phyloP scores from a whole-genome alignment of 768 basidiomycete genomes.

The Gymnopilus junonius region DNA sequence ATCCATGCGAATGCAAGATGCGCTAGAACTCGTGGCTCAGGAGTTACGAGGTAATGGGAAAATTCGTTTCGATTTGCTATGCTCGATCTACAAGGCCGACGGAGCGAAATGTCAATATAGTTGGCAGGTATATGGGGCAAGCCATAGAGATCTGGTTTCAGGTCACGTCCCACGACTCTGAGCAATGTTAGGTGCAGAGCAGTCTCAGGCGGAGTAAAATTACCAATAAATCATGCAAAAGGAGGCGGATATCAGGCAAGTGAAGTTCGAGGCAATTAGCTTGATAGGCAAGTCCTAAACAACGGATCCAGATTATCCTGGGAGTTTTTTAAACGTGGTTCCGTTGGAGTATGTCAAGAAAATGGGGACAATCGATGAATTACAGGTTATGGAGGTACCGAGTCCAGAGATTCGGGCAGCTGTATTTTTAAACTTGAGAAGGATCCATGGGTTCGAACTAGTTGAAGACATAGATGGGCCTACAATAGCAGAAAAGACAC shows the following conservation, averaged over 20 bases:
- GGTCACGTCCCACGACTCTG: constrained; percentile 21
- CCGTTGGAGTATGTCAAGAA: constrained; percentile 17
- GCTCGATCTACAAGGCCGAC: constrained; percentile 27
- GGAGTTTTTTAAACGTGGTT: constrained; percentile 14
- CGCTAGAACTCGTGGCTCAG: constrained; percentile 24
- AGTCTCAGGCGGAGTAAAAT: constrained; percentile 9
- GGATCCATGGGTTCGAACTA: constrained; percentile 24
- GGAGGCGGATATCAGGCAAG: constrained; percentile 5
- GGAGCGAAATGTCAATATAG: constrained; percentile 26
- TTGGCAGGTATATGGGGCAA: constrained; percentile 11
- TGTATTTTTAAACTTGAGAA: constrained; percentile 27
- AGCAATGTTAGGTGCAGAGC: constrained; percentile 9
- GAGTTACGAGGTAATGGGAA: constrained; percentile 28
- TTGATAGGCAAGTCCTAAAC: constrained; percentile 10
- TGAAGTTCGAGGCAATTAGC: constrained; percentile 2
- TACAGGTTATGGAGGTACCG: constrained; percentile 23
- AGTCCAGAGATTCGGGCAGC: constrained; percentile 28
- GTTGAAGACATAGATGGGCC: constrained; percentile 23
- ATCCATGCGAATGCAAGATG: constrained; percentile 28
- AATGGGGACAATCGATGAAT: constrained; percentile 9
- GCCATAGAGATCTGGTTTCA: constrained; percentile 21
- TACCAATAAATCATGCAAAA: constrained; percentile 8
- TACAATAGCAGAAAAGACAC: constrained; percentile 25
- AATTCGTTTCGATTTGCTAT: constrained; percentile 25
- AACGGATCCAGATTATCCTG: constrained; percentile 11